Base-by-base conservation (phyloP, 371 early-diverging fungal species). In the Mucor lusitanicus region DNA sequence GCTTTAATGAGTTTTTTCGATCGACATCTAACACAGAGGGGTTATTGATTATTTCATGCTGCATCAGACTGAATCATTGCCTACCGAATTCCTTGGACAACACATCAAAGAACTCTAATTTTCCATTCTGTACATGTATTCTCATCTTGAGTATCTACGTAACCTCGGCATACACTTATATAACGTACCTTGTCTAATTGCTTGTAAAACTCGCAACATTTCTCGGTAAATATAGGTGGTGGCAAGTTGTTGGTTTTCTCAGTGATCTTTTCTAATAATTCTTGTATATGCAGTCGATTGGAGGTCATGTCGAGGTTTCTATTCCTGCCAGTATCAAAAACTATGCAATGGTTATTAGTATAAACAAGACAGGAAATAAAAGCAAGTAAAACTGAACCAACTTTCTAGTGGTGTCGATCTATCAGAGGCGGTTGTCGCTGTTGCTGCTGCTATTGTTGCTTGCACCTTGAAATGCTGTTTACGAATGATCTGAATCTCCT, bases 151-250 rank as follows among this genome's bases (percentile, higher is more conserved):
- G n/a, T n/a, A 7, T 25, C 11, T 50, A 25, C 12, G 37, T 13
- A 37, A 3, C 13, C 1, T 4, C 37, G 13, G 2, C 25, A 11
- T 50, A 13, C 6, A 23, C 23, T 21, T 7, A 11, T 4, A 37
- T 5, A 12, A 5, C n/a, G 12, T 66, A 80, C 81, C 58, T 71
- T 63, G 63, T 86, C 85, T 44, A 90, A 70, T 28, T 77, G 64
- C 55, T 84, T 78, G 67, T 90, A 92, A 25, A 88, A 74, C 58
- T 89, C 88, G 62, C 90, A 89, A 65, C 86, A 87, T 60, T 81
- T 81, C 59, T 85, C 76, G 3, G 85, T 81, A n/a, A 86, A 77
- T 6, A 88, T 74, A 17, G 83, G 80, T 11, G 87, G 87, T 25
- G 84, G 65, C 23, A 87, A 70, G 67, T 23, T 56, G 17, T 63